phyloP scores from a whole-genome alignment of 2,329 filamentous ascomycete species.

The Peltaster fructicola region DNA sequence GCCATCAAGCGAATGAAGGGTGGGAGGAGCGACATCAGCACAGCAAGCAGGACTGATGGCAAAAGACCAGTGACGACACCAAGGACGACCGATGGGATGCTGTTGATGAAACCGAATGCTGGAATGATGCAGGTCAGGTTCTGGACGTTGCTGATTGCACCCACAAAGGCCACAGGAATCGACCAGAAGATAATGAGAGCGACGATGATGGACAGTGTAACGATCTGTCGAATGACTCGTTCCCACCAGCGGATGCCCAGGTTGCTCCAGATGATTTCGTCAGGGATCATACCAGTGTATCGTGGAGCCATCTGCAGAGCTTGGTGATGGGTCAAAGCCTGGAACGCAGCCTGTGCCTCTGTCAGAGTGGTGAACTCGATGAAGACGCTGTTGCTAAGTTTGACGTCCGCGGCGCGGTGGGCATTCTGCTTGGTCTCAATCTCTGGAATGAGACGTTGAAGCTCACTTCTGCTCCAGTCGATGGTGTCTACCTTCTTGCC shows the following conservation, averaged over 20 bases:
- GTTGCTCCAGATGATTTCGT: constrained; percentile 76
- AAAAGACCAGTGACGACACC: constrained; percentile 75
- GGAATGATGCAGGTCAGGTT: constrained; percentile 23
- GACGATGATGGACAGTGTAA: constrained; percentile 52
- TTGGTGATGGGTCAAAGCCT: constrained; percentile 73
- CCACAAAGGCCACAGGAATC: constrained; percentile 60
- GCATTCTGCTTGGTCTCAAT: constrained; percentile 50
- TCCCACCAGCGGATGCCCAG: constrained; percentile 78
- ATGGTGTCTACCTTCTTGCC: constrained; percentile 91
- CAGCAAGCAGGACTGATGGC: constrained; percentile 58
- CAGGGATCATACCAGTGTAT: constrained; percentile 64
- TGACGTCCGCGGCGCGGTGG: constrained; percentile 45
- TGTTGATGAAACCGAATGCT: constrained; percentile 25
- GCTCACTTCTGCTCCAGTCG: constrained; percentile 65
- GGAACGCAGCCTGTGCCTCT: constrained; percentile 71
- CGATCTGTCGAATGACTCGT: constrained; percentile 52
- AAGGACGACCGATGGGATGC: constrained; percentile 52
- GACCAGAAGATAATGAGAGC: constrained; percentile 79
- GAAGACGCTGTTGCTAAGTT: constrained; percentile 62
- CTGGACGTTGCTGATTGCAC: constrained; percentile 68
- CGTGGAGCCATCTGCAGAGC: constrained; percentile 74
- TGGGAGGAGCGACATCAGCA: constrained; percentile 76
- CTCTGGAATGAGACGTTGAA: constrained; percentile 56
- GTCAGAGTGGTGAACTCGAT: constrained; percentile 74
- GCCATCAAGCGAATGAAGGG: constrained; percentile 68